Conservation (phyloP, 768 basidiomycete species). For the Boletellus ananas region DNA sequence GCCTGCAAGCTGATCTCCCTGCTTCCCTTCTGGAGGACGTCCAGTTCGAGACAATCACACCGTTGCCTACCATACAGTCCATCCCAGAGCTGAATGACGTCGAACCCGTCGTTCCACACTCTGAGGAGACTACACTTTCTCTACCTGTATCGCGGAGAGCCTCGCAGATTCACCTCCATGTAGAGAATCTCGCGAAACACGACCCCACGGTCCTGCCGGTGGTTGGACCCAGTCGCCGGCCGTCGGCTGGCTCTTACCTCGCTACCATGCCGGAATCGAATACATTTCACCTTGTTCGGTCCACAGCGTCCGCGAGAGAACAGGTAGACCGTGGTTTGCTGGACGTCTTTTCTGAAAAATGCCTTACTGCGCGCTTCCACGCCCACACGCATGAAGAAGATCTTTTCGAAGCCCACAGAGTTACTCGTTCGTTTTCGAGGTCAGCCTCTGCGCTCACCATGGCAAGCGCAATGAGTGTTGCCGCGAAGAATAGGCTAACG, state of each 20-base stretch:
- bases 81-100: constrained; percentile 44
- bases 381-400: constrained; percentile 61
- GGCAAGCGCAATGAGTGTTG: constrained; percentile 50
- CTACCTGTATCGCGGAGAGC: constrained; percentile 1
- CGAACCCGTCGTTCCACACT: constrained; percentile 5
- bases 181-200: constrained; percentile 17
- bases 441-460: constrained; percentile 59
- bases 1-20: constrained; percentile 47
- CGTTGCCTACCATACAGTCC: constrained; percentile 54
- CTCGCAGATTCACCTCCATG: constrained; percentile 19
- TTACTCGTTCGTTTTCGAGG: constrained; percentile 44
- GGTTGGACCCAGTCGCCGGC: constrained; percentile 47
- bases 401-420: constrained; percentile 53
- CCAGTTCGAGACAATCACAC: constrained; percentile 37
- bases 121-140: constrained; percentile 2
- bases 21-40: constrained; percentile 35
- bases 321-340: constrained; percentile 74
- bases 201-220: constrained; percentile 11
- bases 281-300: constrained; percentile 63
- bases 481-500: constrained; percentile 54
- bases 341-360: constrained; percentile 77
- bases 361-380: constrained; percentile 63
- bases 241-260: constrained; percentile 59
- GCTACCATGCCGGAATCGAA: constrained; percentile 44
- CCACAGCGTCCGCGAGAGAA: constrained; percentile 59